phyloP scores from a whole-genome alignment of 1,139 yeast species.

The Torulaspora pretoriensis region DNA sequence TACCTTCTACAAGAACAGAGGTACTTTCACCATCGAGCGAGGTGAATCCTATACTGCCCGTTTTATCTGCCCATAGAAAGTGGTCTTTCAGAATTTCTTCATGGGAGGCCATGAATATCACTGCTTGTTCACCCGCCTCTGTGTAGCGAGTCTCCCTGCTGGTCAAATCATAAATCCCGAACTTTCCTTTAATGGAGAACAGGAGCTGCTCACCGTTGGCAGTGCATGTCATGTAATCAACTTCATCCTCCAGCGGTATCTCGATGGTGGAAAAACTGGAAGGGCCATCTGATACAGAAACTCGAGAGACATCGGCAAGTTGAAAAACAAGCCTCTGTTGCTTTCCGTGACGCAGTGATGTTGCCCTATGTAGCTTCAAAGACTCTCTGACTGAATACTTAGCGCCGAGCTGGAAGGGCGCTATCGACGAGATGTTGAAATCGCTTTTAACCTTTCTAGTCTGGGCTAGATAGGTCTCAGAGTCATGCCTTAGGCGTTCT shows the following conservation, averaged over 20 bases:
- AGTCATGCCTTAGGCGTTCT: conserved; percentile 11
- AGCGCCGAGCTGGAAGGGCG: conserved; percentile 3
- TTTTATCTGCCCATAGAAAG: conserved; percentile 12
- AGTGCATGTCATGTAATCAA: conserved; percentile 6
- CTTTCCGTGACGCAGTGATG: conserved; percentile 1
- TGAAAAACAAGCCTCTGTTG: conserved; percentile 7
- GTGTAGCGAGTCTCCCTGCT: not conserved
- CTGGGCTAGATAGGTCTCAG: conserved; percentile 11
- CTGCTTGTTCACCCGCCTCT: not conserved
- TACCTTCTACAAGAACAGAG: conserved; percentile 6
- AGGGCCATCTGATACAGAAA: conserved; percentile 3
- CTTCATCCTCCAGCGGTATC: conserved; percentile 3
- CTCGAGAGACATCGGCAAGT: not conserved
- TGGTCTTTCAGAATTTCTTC: conserved; percentile 10
- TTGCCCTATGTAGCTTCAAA: conserved; percentile 1
- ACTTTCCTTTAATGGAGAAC: conserved; percentile 1
- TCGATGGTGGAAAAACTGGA: not conserved
- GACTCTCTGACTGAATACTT: conserved; percentile 7
- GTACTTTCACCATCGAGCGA: conserved; percentile 11
- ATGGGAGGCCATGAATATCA: conserved; percentile 13
- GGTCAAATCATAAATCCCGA: conserved; percentile 3
- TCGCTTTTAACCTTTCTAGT: conserved; percentile 13
- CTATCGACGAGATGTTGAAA: conserved; percentile 3
- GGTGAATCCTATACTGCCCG: conserved; percentile 11
- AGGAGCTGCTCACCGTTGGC: conserved; percentile 7